phyloP scores from a whole-genome alignment of 225 moss, liverwort and hornwort species.

The Pseudoscleropodium purum region DNA sequence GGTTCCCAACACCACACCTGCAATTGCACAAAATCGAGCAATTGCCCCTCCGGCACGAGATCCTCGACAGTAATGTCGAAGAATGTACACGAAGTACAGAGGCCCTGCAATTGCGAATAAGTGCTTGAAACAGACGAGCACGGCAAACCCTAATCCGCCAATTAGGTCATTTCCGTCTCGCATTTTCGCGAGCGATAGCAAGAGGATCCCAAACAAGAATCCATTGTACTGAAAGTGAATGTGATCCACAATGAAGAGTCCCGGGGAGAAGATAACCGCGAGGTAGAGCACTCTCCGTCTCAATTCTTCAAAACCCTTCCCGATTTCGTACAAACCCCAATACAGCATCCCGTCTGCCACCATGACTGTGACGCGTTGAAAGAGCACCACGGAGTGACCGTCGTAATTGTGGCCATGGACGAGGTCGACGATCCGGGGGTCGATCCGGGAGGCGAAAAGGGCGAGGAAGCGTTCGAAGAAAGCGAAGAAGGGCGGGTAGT shows the following conservation, averaged over 20 bases:
- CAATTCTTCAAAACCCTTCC: constrained; percentile 9
- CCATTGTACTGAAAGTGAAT: constrained; percentile 98
- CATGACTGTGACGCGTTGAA: constrained; percentile 64
- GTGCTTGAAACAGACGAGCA: constrained; percentile 91
- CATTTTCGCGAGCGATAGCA: constrained; percentile 69
- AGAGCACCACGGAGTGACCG: constrained; percentile 24
- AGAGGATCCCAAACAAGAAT: constrained; percentile 68
- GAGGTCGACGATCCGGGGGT: constrained; percentile 68
- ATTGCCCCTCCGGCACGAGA: background rate
- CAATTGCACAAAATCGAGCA: constrained; percentile 46
- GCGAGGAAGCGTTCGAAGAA: constrained; percentile 77
- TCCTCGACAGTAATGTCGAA: constrained; percentile 71
- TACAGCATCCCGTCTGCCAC: constrained; percentile 58
- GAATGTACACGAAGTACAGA: constrained; percentile 80
- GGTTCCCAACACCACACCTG: constrained; percentile 40
- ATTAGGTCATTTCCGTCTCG: constrained; percentile 64
- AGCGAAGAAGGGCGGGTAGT: constrained; percentile 93
- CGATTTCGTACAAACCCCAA: constrained; percentile 58
- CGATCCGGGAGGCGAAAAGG: constrained; percentile 43
- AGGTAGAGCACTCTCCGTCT: constrained; percentile 49
- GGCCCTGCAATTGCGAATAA: constrained; percentile 92
- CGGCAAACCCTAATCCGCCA: constrained; percentile 56
- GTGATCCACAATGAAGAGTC: constrained; percentile 83
- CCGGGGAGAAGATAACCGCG: constrained; percentile 68
- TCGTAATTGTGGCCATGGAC: constrained; percentile 40